Conservation (phyloP, 129 eudicot genomes). For the Flaveria sonorensis region DNA sequence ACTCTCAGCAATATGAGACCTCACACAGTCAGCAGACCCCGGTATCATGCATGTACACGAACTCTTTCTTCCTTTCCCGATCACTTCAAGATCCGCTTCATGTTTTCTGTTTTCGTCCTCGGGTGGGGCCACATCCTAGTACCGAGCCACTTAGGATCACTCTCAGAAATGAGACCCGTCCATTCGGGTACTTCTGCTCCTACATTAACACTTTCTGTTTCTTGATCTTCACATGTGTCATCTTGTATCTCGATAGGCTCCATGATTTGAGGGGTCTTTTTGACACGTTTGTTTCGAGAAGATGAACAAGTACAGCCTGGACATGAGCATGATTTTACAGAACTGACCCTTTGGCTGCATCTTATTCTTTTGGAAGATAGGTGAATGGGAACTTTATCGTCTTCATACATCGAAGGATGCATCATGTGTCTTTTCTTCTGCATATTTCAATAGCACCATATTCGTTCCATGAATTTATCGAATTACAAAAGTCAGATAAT, state of each 20-base stretch:
- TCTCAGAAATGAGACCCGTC: conserved; percentile 50
- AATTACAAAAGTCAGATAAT: background rate
- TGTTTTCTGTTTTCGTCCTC: conserved; percentile 17
- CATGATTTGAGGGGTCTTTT: conserved; percentile 28
- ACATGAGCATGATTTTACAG: conserved; percentile 41
- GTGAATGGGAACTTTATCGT: conserved; percentile 36
- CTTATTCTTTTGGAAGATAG: conserved; percentile 49
- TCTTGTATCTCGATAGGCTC: conserved; percentile 16
- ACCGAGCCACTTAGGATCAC: conserved; percentile 83
- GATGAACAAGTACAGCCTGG: conserved; percentile 54
- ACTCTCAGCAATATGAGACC: conserved; percentile 71
- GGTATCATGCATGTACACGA: conserved; percentile 52
- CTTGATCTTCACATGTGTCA: conserved; percentile 34
- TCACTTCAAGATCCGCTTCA: conserved; percentile 19
- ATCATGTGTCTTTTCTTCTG: conserved; percentile 68
- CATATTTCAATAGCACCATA: conserved; percentile 2
- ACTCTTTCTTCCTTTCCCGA: conserved; percentile 55
- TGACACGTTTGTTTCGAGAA: conserved; percentile 36
- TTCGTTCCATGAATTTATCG: background rate
- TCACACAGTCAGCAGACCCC: conserved; percentile 58
- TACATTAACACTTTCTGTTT: conserved; percentile 35
- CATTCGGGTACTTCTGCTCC: conserved; percentile 78
- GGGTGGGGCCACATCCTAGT: conserved; percentile 60
- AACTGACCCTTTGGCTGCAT: conserved; percentile 55
- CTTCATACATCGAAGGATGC: conserved; percentile 85